Conservation (phyloP, 2,329 filamentous ascomycete genomes). For the Colletotrichum abscissum region DNA sequence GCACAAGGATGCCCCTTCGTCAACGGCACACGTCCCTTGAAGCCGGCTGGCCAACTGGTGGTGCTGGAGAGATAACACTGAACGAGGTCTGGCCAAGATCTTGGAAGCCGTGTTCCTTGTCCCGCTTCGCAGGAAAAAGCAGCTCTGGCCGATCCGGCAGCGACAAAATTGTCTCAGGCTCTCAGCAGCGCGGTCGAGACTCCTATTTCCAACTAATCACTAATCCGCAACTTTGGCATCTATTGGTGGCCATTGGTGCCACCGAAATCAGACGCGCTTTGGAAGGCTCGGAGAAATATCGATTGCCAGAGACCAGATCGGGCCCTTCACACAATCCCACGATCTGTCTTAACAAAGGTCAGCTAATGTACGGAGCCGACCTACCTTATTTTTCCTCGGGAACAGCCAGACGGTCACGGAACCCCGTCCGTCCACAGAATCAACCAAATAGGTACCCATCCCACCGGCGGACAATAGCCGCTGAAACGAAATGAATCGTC, state of each 20-base stretch:
- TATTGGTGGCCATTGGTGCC: constrained; percentile 7
- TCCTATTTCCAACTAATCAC: background rate
- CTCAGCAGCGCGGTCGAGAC: background rate
- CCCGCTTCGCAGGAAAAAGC: background rate
- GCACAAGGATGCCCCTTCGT: constrained; percentile 20
- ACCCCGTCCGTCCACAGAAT: constrained; percentile 16
- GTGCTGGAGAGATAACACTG: constrained; percentile 7
- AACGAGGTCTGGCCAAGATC: constrained; percentile 13
- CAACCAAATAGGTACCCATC: constrained; percentile 3
- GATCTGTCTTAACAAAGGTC: constrained; percentile 8
- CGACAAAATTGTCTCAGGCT: background rate
- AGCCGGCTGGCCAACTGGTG: constrained; percentile 4
- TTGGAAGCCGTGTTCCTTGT: background rate
- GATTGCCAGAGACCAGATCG: constrained; percentile 23
- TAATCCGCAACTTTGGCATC: background rate
- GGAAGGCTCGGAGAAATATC: constrained; percentile 20
- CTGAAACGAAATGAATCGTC: constrained; percentile 9
- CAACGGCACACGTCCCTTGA: constrained; percentile 21
- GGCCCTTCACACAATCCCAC: constrained; percentile 1
- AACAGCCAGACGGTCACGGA: constrained; percentile 1
- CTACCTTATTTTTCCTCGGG: constrained; percentile 14
- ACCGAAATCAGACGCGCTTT: background rate
- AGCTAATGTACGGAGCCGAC: constrained; percentile 20
- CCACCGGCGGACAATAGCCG: constrained; percentile 2
- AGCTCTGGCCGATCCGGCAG: constrained; percentile 12